Evolutionary conservation across 768 basidiomycete genomes (phyloP), one percentile per base, ranked within the genome.

Genomic region (Lepiota brunneoincarnata): DNA sequence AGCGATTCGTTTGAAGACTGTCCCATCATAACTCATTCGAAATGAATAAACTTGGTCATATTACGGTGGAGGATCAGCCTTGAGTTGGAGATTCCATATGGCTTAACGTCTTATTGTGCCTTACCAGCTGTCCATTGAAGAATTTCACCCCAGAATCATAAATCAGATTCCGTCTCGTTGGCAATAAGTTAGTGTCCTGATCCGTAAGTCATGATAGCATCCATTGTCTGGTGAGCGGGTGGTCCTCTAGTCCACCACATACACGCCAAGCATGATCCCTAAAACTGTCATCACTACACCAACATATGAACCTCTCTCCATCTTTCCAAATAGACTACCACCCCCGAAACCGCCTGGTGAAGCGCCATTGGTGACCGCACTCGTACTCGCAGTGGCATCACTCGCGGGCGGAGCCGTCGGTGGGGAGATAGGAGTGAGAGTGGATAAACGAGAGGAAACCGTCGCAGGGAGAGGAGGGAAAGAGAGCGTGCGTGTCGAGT

Each of bases 391-490:
- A 17, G 37, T 38, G 4, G 43, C 31, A 4, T 9, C 31, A 31
- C 31, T 31, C 31, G 31, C 31, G 31, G n/a, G n/a, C n/a, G n/a
- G n/a, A n/a, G 31, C 31, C 11, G 31, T 9, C 11, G 31, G 31
- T 9, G 31, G 31, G 31, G 31, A 2, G 31, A 10, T 31, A 31
- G 31, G 31, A 4, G 31, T 31, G 31, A 31, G 3, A 31, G 31
- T 31, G 11, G 31, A 31, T 10, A 31, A 31, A 9, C 31, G 31
- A 31, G 56, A 44, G 20, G 44, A 41, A 4, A 54, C 53, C 14
- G 61, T 55, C 1, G 63, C 42, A 9, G 67, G 59, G 1, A 69
- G 58, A 14, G 69, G 35, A 11, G 73, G 69, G 62, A 76, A 77
- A 1, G 69, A 59, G 37, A 77, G 63, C 1, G 71, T 66, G 4